These are phyloP conservation scores for Pythium sp. DNA, from an alignment of 352 stramenopile species.

Conservation along the genomic window DNA sequence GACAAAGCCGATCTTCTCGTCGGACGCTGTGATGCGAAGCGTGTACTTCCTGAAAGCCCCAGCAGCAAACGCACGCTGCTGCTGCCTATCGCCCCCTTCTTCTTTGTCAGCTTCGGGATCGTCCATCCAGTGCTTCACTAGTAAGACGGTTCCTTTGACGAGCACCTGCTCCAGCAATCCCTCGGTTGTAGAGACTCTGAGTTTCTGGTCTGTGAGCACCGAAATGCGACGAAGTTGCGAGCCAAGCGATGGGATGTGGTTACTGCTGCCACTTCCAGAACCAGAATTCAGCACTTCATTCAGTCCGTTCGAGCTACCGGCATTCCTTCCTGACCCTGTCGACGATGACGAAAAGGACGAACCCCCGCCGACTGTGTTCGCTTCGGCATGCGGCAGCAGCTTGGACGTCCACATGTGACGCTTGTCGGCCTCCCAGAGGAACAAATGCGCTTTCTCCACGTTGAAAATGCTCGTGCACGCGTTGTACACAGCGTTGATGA, in stretches of 20 bases:
- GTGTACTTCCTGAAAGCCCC: slow-evolving; percentile 26
- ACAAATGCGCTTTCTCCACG: slow-evolving; percentile 63
- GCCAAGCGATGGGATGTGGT: slow-evolving; percentile 29
- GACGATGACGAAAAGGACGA: background rate
- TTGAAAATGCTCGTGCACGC: slow-evolving; percentile 62
- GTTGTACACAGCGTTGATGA: slow-evolving; percentile 84
- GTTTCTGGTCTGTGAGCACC: slow-evolving; percentile 57
- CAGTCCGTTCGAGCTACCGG: background rate
- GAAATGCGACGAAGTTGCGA: slow-evolving; percentile 50
- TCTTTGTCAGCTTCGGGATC: slow-evolving; percentile 13
- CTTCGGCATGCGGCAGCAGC: slow-evolving; percentile 33
- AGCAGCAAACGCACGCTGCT: background rate
- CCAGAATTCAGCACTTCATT: background rate
- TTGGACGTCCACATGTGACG: slow-evolving; percentile 73
- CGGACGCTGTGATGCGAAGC: slow-evolving; percentile 34
- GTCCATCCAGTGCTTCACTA: slow-evolving; percentile 56
- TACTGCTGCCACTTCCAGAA: slow-evolving; percentile 13
- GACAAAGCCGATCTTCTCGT: slow-evolving; percentile 50
- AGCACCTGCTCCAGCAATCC: slow-evolving; percentile 63
- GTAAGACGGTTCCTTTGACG: slow-evolving; percentile 36
- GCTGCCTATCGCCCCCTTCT: background rate
- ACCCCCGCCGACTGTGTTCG: slow-evolving; percentile 7
- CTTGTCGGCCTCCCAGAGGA: slow-evolving; percentile 50
- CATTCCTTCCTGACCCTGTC: background rate
- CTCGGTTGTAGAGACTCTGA: slow-evolving; percentile 44